phyloP scores from a whole-genome alignment of 768 basidiomycete genomes.

The Tricholoma sp. region DNA sequence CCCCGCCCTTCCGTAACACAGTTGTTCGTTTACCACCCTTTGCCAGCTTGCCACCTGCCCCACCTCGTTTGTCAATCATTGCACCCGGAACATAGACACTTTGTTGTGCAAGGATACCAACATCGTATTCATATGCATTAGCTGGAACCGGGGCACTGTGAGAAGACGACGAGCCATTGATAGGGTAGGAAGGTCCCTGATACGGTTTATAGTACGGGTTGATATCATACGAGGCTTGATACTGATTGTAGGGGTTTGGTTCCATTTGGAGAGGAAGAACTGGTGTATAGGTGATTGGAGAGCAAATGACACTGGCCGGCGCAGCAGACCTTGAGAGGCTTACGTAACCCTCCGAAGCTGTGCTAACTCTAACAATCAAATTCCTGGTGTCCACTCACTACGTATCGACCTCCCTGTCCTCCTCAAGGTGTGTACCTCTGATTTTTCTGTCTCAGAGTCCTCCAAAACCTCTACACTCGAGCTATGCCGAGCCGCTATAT shows the following conservation, averaged over 20 bases:
- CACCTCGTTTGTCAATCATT: constrained; percentile 83
- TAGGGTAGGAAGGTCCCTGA: constrained; percentile 66
- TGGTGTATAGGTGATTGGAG: not conserved
- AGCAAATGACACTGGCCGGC: too few species aligned
- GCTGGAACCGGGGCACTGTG: constrained; percentile 79
- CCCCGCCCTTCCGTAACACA: constrained; percentile 91
- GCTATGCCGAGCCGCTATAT: not conserved
- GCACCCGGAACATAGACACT: constrained; percentile 91
- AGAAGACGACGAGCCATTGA: constrained; percentile 55
- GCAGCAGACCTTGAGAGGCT: not conserved
- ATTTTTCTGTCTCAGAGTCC: not conserved
- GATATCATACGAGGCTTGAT: constrained; percentile 48
- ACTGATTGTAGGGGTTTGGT: constrained; percentile 42
- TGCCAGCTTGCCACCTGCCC: constrained; percentile 78
- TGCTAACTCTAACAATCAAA: not conserved
- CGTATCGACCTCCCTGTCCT: constrained; percentile 25
- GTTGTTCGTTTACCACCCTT: constrained; percentile 92
- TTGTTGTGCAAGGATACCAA: constrained; percentile 85
- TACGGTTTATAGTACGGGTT: constrained; percentile 84
- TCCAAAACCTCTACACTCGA: not conserved
- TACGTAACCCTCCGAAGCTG: constrained; percentile 19
- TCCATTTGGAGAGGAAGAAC: constrained; percentile 33
- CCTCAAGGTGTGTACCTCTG: constrained; percentile 36
- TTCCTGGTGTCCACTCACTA: constrained; percentile 13
- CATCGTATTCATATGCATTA: constrained; percentile 90